Evolutionary conservation across 2,329 filamentous ascomycete genomes (phyloP).

Genomic region (Coniochaeta sp.): DNA sequence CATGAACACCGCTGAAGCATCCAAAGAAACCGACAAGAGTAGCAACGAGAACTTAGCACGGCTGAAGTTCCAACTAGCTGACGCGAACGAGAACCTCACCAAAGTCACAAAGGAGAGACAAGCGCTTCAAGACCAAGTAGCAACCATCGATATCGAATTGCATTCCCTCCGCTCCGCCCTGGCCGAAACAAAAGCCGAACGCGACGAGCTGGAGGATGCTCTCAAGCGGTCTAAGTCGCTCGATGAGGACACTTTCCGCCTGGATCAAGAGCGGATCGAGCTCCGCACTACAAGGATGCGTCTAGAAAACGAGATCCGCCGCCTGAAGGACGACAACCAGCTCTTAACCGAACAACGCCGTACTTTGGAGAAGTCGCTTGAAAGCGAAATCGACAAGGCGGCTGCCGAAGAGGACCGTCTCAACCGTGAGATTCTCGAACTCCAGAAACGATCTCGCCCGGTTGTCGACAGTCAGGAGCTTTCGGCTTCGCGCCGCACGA

Average conservation of each 20-base stretch:
- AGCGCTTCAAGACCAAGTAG: conserved; percentile 54
- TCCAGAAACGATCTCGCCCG: conserved; percentile 38
- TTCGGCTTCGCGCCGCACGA: conserved; percentile 51
- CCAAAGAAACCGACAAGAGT: conserved; percentile 25
- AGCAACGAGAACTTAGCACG: conserved; percentile 37
- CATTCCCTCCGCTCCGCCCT: conserved; percentile 48
- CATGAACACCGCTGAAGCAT: conserved; percentile 17
- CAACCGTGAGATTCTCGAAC: conserved; percentile 42
- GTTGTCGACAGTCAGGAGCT: conserved; percentile 32
- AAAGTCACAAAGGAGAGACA: conserved; percentile 54
- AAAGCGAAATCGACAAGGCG: conserved; percentile 59
- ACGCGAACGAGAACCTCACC: conserved; percentile 49
- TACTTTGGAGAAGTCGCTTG: conserved; percentile 54
- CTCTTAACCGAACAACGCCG: conserved; percentile 47
- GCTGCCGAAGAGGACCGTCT: conserved; percentile 58
- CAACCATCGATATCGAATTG: conserved; percentile 51
- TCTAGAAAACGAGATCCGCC: conserved; percentile 58
- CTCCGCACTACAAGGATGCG: conserved; percentile 60
- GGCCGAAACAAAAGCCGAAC: conserved; percentile 53
- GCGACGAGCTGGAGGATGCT: conserved; percentile 58
- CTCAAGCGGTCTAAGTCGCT: conserved; percentile 46
- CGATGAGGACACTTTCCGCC: conserved; percentile 49
- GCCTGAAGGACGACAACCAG: conserved; percentile 57
- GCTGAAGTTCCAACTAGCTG: conserved; percentile 48
- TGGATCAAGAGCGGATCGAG: conserved; percentile 63